Evolutionary conservation across 192 early-diverging fungal species (phyloP), one percentile per base, ranked within the genome.

Genomic region (Rhizoclosmatium globosum): DNA sequence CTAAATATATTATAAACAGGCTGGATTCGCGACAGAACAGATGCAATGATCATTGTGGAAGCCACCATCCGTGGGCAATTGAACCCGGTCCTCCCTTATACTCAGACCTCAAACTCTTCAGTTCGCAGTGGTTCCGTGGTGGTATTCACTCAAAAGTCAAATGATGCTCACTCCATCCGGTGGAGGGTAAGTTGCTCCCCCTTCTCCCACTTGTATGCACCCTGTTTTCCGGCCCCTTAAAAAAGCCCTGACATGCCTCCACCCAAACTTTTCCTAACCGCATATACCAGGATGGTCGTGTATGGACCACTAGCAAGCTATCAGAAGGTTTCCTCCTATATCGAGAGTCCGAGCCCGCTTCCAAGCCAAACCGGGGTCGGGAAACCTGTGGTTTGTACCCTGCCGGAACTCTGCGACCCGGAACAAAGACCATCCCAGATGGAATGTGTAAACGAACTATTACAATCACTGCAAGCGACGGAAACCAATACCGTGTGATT

Each of bases 391-490:
- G 31, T 15, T 21, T 46, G 31, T 68, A 17, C 21, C 42, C 66
- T 41, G 66, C 66, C 43, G 66, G 66, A 31, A 68, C 39, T 1
- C 66, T 68, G 15, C 4, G 46, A 43, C 66, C 66, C 23, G 21
- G 21, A 9, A 62, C 60, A 7, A 7, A 62, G 21, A 7, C 21
- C 6, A 21, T 62, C 38, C 60, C 60, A 21, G 60, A 62, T 39
- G 60, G 60, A 62, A 62, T 62, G 60, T 62, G 60, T 21, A 62
- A 62, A 62, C 60, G 66, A 13, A 68, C 66, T 19, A 68, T 39
- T 17, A 47, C 45, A 1, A 2, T 68, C 41, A 68, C 66, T 45
- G 66, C 41, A 7, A 39, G 23, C 46, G 66, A 68, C 44, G 66
- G 66, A 13, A 6, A 1, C 2, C 7, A 23, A 68, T 68, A 68